These are phyloP conservation scores for Monascus purpureus DNA, from an alignment of 495 filamentous ascomycete genomes.

Conservation along the genomic window DNA sequence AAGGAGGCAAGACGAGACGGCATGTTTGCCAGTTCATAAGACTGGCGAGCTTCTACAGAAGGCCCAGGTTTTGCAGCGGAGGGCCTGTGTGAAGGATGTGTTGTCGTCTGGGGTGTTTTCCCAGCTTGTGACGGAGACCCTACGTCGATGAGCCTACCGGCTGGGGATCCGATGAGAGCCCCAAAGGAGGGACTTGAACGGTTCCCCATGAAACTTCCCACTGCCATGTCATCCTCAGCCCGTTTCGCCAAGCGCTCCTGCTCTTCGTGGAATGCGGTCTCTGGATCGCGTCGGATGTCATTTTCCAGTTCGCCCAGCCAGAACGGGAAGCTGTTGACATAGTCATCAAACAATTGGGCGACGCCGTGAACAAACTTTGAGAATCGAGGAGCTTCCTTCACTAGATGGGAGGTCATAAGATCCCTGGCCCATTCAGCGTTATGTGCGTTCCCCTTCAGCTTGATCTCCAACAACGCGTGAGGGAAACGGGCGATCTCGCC, in stretches of 20 bases:
- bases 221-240: slow-evolving; percentile 74
- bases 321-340: slow-evolving; percentile 92
- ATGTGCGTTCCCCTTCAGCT: slow-evolving; percentile 63
- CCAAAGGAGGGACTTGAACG: slow-evolving; percentile 30
- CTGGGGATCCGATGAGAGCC: slow-evolving; percentile 43
- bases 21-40: slow-evolving; percentile 8
- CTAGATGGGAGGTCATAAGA: slow-evolving; percentile 79
- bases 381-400: slow-evolving; percentile 78
- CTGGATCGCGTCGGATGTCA: slow-evolving; percentile 86
- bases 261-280: slow-evolving; percentile 80
- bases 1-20: slow-evolving; percentile 37
- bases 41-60: slow-evolving; percentile 6
- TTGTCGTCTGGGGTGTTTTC: slow-evolving; percentile 11
- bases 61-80: slow-evolving; percentile 9
- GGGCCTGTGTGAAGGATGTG: slow-evolving; percentile 10
- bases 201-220: slow-evolving; percentile 66
- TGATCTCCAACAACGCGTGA: slow-evolving; percentile 84
- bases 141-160: slow-evolving; percentile 15
- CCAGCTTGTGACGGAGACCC: slow-evolving; percentile 11
- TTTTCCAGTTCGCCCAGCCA: slow-evolving; percentile 84
- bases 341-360: slow-evolving; percentile 80
- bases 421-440: slow-evolving; percentile 79
- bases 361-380: slow-evolving; percentile 95
- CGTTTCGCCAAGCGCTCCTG: slow-evolving; percentile 66
- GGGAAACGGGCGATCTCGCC: slow-evolving; percentile 90